Evolutionary conservation across 352 stramenopile genomes (phyloP).

Genomic region (Pythium pyrilobum): DNA sequence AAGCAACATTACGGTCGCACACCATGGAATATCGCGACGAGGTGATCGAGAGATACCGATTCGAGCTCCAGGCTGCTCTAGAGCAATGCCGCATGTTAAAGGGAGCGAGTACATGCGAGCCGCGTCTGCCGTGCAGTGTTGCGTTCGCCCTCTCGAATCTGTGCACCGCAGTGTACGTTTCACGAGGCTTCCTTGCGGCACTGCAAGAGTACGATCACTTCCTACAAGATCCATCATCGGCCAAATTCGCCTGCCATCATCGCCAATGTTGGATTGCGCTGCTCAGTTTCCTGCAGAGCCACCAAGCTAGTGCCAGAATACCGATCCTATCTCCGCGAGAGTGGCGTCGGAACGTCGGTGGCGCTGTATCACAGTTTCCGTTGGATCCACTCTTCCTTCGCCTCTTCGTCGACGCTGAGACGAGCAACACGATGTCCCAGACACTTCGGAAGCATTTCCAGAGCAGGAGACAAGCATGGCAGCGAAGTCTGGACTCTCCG

Average conservation of each 20-base stretch:
- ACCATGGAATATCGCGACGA: slow-evolving; percentile 14
- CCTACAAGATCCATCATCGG: neutral
- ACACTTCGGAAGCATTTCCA: slow-evolving; percentile 60
- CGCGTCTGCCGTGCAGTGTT: neutral
- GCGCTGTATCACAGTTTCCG: slow-evolving; percentile 35
- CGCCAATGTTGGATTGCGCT: slow-evolving; percentile 27
- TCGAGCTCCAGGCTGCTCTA: slow-evolving; percentile 35
- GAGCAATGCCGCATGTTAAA: slow-evolving; percentile 17
- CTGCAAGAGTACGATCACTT: slow-evolving; percentile 35
- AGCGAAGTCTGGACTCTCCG: slow-evolving; percentile 59
- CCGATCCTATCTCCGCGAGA: slow-evolving; percentile 41
- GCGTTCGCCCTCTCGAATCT: slow-evolving; percentile 65
- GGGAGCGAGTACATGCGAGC: neutral
- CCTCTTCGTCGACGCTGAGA: slow-evolving; percentile 71
- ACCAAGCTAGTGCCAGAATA: slow-evolving; percentile 27
- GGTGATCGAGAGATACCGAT: slow-evolving; percentile 32
- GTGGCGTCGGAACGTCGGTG: slow-evolving; percentile 40
- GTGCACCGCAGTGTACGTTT: slow-evolving; percentile 45
- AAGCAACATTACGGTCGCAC: slow-evolving; percentile 14
- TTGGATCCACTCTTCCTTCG: slow-evolving; percentile 48
- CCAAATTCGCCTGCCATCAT: neutral
- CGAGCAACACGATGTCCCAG: slow-evolving; percentile 66
- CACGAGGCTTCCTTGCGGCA: slow-evolving; percentile 43
- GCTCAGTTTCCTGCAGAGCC: slow-evolving; percentile 58
- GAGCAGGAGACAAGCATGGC: slow-evolving; percentile 31